These are phyloP conservation scores for Russula dissimulans DNA, from an alignment of 768 basidiomycete species.

Conservation along the genomic window DNA sequence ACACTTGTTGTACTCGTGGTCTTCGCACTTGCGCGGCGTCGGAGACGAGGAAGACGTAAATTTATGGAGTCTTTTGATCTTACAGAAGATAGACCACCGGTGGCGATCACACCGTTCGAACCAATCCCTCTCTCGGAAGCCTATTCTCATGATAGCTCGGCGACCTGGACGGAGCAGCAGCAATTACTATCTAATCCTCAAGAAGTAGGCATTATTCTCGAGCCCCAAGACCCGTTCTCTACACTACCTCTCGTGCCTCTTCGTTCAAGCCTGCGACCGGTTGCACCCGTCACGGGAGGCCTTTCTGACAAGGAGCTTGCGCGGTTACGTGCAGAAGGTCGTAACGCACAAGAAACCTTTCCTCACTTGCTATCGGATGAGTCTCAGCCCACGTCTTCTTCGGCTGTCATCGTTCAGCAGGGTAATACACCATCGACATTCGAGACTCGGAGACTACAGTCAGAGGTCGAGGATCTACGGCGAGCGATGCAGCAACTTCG, in stretches of 20 bases:
- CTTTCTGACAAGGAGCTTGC: not conserved
- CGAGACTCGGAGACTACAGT: not conserved
- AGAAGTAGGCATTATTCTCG: not conserved
- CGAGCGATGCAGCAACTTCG: constrained; percentile 22
- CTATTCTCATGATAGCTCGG: not conserved
- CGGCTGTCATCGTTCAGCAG: not conserved
- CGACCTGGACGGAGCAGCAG: not conserved
- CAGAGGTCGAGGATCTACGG: constrained; percentile 24
- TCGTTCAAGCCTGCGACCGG: not conserved
- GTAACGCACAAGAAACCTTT: not conserved
- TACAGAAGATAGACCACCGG: not conserved
- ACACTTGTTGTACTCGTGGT: not conserved
- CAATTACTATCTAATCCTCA: not conserved
- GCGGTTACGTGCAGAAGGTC: not conserved
- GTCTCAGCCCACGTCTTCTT: not conserved
- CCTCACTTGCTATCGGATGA: not conserved
- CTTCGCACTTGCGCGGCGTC: not conserved
- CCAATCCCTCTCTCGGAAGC: not conserved
- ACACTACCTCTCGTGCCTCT: not conserved
- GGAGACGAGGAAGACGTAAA: not conserved
- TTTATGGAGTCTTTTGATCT: not conserved
- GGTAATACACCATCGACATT: not conserved
- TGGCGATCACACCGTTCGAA: not conserved
- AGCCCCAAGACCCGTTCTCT: not conserved
- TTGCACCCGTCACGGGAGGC: too few relatives aligned